Conservation (phyloP, 352 stramenopile genomes). For the Pythium aphanidermatum region DNA sequence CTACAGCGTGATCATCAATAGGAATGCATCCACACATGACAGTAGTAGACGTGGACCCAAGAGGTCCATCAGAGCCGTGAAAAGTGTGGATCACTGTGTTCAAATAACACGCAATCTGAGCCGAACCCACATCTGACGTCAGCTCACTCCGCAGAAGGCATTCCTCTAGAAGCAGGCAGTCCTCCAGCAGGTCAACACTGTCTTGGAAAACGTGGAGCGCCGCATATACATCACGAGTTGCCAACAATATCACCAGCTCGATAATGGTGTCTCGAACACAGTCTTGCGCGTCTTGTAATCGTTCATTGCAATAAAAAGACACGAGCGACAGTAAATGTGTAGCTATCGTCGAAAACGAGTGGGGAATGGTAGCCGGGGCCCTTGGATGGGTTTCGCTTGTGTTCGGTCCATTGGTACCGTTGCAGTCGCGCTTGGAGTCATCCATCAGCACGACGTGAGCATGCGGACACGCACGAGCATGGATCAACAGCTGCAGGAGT, state of each 20-base stretch:
- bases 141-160: constrained; percentile 6
- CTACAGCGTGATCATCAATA: constrained; percentile 7
- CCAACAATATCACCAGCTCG: constrained; percentile 17
- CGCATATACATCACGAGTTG: constrained; percentile 16
- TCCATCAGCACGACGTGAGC: constrained; percentile 15
- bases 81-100: constrained; percentile 26
- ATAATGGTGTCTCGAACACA: constrained; percentile 14
- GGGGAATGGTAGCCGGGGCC: not conserved
- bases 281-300: constrained; percentile 6
- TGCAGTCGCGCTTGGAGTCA: not conserved
- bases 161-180: constrained; percentile 24
- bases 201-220: constrained; percentile 23
- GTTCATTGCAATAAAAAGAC: constrained; percentile 21
- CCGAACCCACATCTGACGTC: not conserved
- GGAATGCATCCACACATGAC: constrained; percentile 21
- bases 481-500: constrained; percentile 17
- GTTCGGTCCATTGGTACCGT: too few relatives aligned
- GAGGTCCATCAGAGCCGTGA: constrained; percentile 16
- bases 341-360: constrained; percentile 21
- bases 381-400: not conserved
- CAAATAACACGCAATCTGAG: constrained; percentile 21
- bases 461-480: constrained; percentile 20
- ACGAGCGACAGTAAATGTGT: constrained; percentile 24
- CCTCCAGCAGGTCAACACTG: constrained; percentile 21
- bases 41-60: constrained; percentile 5